Evolutionary conservation across 2,329 filamentous ascomycete species (phyloP).

Genomic region (Bipolaris oryzae): DNA sequence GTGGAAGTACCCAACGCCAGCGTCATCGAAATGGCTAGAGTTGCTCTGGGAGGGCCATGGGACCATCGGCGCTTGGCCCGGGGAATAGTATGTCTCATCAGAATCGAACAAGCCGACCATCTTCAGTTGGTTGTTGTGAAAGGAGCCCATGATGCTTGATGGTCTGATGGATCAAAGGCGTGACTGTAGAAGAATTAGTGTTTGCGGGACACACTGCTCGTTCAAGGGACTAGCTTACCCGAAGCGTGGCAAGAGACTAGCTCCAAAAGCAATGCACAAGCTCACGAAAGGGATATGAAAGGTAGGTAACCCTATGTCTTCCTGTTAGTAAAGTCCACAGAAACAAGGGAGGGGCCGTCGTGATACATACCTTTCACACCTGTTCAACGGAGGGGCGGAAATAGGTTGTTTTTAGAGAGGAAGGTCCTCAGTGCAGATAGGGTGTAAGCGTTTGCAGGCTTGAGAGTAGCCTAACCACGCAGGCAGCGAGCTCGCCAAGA

Average conservation of each 20-base stretch:
- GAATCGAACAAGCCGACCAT: slow-evolving; percentile 13
- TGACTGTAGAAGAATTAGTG: not conserved
- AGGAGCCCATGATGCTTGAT: slow-evolving; percentile 14
- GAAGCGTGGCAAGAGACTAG: not conserved
- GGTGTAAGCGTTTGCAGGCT: slow-evolving; percentile 11
- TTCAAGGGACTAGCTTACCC: not conserved
- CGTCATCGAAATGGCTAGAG: not conserved
- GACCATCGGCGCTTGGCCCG: not conserved
- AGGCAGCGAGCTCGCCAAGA: not conserved
- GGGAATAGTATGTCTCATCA: not conserved
- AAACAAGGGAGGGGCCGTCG: not conserved
- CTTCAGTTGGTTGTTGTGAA: slow-evolving; percentile 22
- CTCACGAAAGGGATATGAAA: not conserved
- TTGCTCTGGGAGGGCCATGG: not conserved
- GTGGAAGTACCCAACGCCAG: not conserved
- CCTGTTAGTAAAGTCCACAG: slow-evolving; percentile 2
- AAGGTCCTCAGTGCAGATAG: not conserved
- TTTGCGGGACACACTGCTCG: not conserved
- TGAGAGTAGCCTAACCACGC: not conserved
- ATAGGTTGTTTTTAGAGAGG: not conserved
- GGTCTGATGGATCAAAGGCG: not conserved
- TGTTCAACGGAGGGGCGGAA: not conserved
- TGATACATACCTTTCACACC: slow-evolving; percentile 8
- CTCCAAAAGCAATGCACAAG: not conserved
- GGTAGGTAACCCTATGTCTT: not conserved